Percentiles rank a stretch among this genome's conserved stretches.
These are phyloP conservation scores for Articulospora tetracladia DNA, from an alignment of 495 filamentous ascomycete genomes.

Conservation along the genomic window DNA sequence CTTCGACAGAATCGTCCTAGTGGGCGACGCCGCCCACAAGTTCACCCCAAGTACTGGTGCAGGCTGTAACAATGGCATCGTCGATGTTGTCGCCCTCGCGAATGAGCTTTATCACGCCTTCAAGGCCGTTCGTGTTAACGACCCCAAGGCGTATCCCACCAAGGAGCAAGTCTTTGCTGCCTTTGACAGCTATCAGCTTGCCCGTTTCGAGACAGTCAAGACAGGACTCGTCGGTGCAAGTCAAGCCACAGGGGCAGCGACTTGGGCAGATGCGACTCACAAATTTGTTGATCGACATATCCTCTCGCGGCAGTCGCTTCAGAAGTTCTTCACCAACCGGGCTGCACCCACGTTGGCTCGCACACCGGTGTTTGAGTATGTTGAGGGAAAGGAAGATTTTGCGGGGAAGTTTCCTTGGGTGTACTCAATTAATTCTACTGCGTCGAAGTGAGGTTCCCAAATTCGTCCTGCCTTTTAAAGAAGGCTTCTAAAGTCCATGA, in stretches of 20 bases:
- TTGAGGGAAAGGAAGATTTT: background rate
- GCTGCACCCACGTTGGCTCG: background rate
- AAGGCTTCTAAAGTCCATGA: no score
- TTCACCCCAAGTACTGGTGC: background rate
- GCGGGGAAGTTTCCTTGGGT: background rate
- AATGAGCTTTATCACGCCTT: slow-evolving; percentile 1
- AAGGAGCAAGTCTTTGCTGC: background rate
- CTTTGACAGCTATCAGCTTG: background rate
- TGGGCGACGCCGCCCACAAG: background rate
- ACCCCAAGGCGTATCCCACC: background rate
- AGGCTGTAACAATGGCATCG: background rate
- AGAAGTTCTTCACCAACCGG: background rate
- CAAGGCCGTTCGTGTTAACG: background rate
- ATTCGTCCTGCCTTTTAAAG: no score
- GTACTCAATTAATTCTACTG: background rate
- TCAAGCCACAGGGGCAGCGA: background rate
- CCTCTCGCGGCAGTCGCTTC: background rate
- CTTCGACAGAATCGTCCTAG: background rate
- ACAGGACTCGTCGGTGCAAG: background rate
- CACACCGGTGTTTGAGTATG: background rate
- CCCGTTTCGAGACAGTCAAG: background rate
- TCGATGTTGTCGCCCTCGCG: background rate
- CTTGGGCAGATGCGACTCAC: background rate
- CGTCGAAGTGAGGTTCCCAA: no score
- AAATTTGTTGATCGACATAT: background rate